Evolutionary conservation across 108 stramenopile genomes (phyloP), one percentile per base, ranked within the genome.

Genomic region (Pseudonitzschia delicatissima): DNA sequence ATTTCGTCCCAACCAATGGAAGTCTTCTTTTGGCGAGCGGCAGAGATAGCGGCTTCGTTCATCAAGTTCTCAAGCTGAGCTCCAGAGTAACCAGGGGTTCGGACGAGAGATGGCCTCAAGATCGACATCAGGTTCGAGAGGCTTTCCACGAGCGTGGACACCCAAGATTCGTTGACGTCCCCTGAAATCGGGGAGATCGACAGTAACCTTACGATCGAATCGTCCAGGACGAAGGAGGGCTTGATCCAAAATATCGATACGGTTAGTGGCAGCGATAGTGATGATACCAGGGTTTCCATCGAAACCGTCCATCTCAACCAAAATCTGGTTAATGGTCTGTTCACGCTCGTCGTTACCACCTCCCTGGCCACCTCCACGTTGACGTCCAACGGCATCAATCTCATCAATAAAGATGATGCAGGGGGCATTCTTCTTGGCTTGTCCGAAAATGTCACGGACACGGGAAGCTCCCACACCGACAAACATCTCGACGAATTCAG

Each of bases 401-500:
- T 99, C 98, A 71, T 80, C 98, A 66, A 99, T 90, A 77, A 99
- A 99, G 59, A 99, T 93, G 60, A 99, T 98, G 81, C 97, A 97
- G 0, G 98, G 98, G 21, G 92, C 77, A 50, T 94, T 88, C 73
- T 90, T 90, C 82, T 95, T 95, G 15, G 98, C 98, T 53, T 91
- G 95, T 17, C 74, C 84, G 74, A 97, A 99, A 31, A 99, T 83
- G 48, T 97, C 96, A 49, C 98, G 84, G 29, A 99, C 97, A 55
- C 98, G 90, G 29, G 89, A 86, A 9, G 97, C 97, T 64, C 97
- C 97, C 29, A 98, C 96, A 59, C 97, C 97, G 6, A 98, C 97
- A 76, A 95, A 98, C 92, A 98, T 87, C 78, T 99, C 98, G 47
- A 98, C 98, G 58, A 99, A 99, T 67, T 99, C 97, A 51, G 93